Conservation (phyloP, 192 early-diverging fungal genomes). For the Rhizoclosmatium globosum region DNA sequence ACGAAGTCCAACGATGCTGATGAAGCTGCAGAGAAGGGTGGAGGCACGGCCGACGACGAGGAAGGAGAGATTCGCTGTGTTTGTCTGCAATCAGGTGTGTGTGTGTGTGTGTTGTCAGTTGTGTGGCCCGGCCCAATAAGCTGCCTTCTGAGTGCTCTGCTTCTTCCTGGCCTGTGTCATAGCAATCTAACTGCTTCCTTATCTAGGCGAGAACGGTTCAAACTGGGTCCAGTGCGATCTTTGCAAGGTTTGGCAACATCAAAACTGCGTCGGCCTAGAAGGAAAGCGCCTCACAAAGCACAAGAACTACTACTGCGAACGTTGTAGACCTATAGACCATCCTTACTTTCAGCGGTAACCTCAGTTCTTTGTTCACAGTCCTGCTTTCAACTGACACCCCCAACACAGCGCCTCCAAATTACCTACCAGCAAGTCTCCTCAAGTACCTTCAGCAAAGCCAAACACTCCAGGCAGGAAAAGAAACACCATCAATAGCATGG, state of each 20-base stretch:
- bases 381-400: too few species aligned
- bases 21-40: background rate
- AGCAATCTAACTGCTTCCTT: background rate
- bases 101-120: too few species aligned
- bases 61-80: constrained; percentile 17
- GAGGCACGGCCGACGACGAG: background rate
- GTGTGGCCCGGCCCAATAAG: too few species aligned
- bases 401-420: too few species aligned
- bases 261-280: constrained; percentile 84
- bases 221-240: constrained; percentile 93
- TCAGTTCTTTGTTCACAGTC: background rate
- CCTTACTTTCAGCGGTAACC: constrained; percentile 59
- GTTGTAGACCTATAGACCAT: constrained; percentile 83
- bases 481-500: too few species aligned
- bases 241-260: constrained; percentile 94
- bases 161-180: background rate
- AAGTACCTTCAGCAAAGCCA: too few species aligned
- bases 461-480: too few species aligned
- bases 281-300: constrained; percentile 71
- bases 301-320: constrained; percentile 93
- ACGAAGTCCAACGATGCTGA: too few species aligned
- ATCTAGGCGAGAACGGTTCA: constrained; percentile 35
- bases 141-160: too few species aligned
- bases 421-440: too few species aligned
- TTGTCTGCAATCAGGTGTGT: constrained; percentile 10